These are phyloP conservation scores for Calophaca sinica DNA, from an alignment of 306 rosid species.

Conservation along the genomic window DNA sequence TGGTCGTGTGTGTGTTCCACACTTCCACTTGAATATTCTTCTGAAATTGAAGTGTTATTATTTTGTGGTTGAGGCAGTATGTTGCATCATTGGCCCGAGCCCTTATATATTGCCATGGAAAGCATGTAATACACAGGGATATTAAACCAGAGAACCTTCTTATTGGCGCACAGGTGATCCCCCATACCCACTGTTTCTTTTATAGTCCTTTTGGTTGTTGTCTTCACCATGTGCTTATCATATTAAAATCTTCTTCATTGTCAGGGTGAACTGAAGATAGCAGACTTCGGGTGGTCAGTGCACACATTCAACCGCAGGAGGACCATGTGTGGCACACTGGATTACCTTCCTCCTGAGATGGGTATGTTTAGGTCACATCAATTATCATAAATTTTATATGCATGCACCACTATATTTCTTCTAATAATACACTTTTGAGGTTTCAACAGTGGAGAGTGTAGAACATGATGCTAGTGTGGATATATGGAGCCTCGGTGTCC, in stretches of 20 bases:
- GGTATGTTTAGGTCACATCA: constrained; percentile 59
- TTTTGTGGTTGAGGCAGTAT: constrained; percentile 66
- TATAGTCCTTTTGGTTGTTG: background rate
- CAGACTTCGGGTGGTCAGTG: constrained; percentile 99
- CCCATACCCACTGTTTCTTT: constrained; percentile 27
- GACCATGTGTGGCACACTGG: constrained; percentile 99
- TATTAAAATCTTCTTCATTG: constrained; percentile 36
- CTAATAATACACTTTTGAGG: constrained; percentile 32
- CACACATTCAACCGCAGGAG: constrained; percentile 97
- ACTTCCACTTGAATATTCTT: constrained; percentile 14
- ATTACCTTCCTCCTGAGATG: constrained; percentile 99
- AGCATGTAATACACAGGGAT: constrained; percentile 97
- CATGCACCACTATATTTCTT: background rate
- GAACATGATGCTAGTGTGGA: constrained; percentile 98
- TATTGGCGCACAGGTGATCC: constrained; percentile 85
- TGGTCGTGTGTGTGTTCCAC: background rate
- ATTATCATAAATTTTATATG: background rate
- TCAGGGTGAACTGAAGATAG: constrained; percentile 97
- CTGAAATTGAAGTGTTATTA: constrained; percentile 22
- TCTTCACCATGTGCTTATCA: constrained; percentile 33
- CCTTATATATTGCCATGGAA: constrained; percentile 99
- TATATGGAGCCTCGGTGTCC: constrained; percentile 98
- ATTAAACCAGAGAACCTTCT: constrained; percentile 98
- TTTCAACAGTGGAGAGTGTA: constrained; percentile 88
- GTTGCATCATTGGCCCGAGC: constrained; percentile 96